phyloP scores from a whole-genome alignment of 2,329 filamentous ascomycete species.

The Ceratocystiopsis brevicomis region DNA sequence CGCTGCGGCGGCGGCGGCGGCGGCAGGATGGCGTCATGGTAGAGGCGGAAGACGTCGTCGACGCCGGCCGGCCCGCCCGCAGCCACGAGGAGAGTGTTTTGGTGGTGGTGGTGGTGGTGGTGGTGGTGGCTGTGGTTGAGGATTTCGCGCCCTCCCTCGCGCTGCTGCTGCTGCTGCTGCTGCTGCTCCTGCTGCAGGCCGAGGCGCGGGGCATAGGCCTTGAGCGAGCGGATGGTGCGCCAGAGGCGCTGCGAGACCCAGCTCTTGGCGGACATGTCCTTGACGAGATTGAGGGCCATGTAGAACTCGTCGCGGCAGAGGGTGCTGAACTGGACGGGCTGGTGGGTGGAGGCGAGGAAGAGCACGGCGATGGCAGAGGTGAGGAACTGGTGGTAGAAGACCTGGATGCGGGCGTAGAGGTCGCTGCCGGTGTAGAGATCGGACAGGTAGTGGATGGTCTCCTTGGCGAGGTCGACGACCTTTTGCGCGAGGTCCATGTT shows the following conservation, averaged over 20 bases:
- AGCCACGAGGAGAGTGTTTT: no score
- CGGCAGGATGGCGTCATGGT: no score
- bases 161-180: slow-evolving; percentile 28
- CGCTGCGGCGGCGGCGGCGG: no score
- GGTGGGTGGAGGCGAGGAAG: slow-evolving; percentile 59
- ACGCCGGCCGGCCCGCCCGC: no score
- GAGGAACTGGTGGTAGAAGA: slow-evolving; percentile 66
- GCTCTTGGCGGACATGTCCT: slow-evolving; percentile 50
- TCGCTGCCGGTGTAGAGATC: slow-evolving; percentile 54
- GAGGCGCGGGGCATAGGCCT: slow-evolving; percentile 51
- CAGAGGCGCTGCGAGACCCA: slow-evolving; percentile 56
- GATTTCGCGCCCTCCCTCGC: no score
- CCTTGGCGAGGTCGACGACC: slow-evolving; percentile 55
- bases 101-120: no score
- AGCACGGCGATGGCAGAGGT: slow-evolving; percentile 56
- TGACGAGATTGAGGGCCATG: slow-evolving; percentile 55
- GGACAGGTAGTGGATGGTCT: slow-evolving; percentile 53
- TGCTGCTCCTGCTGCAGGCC: slow-evolving; percentile 35
- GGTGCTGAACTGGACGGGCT: slow-evolving; percentile 50
- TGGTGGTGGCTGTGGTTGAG: no score
- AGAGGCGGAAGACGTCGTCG: no score
- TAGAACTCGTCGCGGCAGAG: slow-evolving; percentile 60
- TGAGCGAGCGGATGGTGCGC: slow-evolving; percentile 51
- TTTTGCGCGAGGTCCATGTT: slow-evolving; percentile 56
- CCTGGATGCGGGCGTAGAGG: slow-evolving; percentile 52